These are phyloP conservation scores for Metarhizium brunneum DNA, from an alignment of 2,329 filamentous ascomycete genomes.

Conservation along the genomic window DNA sequence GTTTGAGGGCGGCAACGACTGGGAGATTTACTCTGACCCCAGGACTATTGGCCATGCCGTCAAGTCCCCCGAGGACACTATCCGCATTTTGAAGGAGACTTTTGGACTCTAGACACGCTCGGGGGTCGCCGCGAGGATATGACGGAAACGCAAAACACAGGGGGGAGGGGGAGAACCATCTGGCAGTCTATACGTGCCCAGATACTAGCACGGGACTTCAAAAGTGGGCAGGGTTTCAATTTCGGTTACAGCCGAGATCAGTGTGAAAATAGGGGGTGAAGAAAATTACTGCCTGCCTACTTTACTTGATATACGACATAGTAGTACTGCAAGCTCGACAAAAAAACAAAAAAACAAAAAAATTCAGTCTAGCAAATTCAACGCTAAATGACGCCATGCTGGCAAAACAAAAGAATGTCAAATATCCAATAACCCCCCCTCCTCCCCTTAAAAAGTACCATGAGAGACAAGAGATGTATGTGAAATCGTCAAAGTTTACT, in stretches of 20 bases:
- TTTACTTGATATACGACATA: not conserved
- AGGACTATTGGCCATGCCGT: conserved; percentile 83
- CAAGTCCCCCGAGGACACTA: conserved; percentile 71
- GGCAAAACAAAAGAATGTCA: not conserved
- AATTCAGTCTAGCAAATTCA: not conserved
- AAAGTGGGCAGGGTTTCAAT: no score
- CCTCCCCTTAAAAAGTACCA: not conserved
- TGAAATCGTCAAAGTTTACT: not conserved
- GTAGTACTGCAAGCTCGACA: not conserved
- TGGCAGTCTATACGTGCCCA: no score
- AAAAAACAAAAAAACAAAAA: not conserved
- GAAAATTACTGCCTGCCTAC: not conserved
- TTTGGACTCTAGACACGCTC: conserved; percentile 50
- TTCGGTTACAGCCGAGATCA: no score
- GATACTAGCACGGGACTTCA: not conserved
- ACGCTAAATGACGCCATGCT: not conserved
- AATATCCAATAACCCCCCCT: not conserved
- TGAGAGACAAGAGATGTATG: not conserved
- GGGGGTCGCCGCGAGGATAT: not conserved
- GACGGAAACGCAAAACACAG: not conserved
- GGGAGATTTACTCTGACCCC: conserved; percentile 78
- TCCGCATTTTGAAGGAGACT: conserved; percentile 67
- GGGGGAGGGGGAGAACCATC: no score
- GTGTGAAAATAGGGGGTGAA: no score
- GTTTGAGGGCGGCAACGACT: conserved; percentile 84